These are phyloP conservation scores for Pistacia vera DNA, from an alignment of 345 rosid genomes.

Conservation along the genomic window DNA sequence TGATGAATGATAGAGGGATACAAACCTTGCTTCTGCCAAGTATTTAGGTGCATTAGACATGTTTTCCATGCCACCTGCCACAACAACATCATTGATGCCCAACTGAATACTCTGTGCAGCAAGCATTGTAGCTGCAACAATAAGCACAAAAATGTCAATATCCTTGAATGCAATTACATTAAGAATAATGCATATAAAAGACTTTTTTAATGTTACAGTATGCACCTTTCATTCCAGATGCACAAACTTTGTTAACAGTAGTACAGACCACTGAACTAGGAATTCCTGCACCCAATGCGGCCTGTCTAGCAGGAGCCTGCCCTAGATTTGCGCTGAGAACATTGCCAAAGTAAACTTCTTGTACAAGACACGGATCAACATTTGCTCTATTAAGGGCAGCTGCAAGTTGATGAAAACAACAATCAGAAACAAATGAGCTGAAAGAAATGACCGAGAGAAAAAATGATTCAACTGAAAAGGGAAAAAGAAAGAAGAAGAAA, in stretches of 20 bases:
- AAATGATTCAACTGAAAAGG: background rate
- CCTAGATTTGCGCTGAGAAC: slow-evolving; percentile 96
- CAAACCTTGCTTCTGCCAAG: slow-evolving; percentile 87
- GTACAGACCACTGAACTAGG: slow-evolving; percentile 86
- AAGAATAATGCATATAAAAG: background rate
- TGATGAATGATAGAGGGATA: background rate
- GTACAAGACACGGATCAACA: slow-evolving; percentile 82
- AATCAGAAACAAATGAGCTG: slow-evolving; percentile 13
- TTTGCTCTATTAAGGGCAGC: slow-evolving; percentile 93
- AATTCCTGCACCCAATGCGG: slow-evolving; percentile 94
- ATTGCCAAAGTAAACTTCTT: slow-evolving; percentile 95
- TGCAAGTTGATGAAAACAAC: slow-evolving; percentile 32
- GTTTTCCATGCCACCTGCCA: slow-evolving; percentile 99
- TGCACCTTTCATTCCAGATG: slow-evolving; percentile 98
- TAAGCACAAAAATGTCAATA: background rate
- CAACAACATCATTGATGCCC: slow-evolving; percentile 89
- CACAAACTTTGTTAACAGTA: slow-evolving; percentile 96
- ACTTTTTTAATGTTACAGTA: background rate
- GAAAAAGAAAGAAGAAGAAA: background rate
- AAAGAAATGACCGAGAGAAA: background rate
- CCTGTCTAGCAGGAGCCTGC: slow-evolving; percentile 99
- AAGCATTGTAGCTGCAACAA: slow-evolving; percentile 80
- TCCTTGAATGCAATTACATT: background rate
- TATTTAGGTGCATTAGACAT: slow-evolving; percentile 98
- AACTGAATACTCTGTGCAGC: slow-evolving; percentile 95